These are phyloP conservation scores for Gaeumannomyces sp. DNA, from an alignment of 2,329 filamentous ascomycete genomes.

Conservation along the genomic window DNA sequence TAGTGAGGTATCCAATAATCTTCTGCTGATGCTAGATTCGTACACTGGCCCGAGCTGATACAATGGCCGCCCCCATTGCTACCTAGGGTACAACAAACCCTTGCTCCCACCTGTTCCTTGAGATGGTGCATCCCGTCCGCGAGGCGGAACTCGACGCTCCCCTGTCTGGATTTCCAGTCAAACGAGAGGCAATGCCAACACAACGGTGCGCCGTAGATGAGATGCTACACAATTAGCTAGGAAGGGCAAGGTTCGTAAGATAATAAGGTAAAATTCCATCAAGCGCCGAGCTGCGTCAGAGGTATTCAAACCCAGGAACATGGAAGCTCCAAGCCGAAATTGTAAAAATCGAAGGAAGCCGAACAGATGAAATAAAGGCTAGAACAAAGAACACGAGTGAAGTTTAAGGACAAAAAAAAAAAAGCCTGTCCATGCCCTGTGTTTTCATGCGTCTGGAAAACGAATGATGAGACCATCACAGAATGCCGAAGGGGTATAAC, in stretches of 20 bases:
- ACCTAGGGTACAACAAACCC: too few species aligned
- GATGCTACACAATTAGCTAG: background rate
- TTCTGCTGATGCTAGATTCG: background rate
- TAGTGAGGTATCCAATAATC: background rate
- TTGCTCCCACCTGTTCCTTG: background rate
- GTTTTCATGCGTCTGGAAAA: constrained; percentile 8
- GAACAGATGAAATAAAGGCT: constrained; percentile 11
- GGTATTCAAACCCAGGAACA: background rate
- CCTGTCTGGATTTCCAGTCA: background rate
- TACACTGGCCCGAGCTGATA: background rate
- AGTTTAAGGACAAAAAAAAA: constrained; percentile 13
- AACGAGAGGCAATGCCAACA: constrained; percentile 11
- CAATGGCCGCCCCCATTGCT: background rate
- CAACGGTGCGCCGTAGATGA: background rate
- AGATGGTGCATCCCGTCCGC: background rate
- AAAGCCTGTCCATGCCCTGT: constrained; percentile 10
- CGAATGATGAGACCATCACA: constrained; percentile 5
- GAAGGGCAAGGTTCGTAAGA: background rate
- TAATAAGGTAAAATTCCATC: background rate
- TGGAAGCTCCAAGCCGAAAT: constrained; percentile 20
- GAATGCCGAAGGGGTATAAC: constrained; percentile 9
- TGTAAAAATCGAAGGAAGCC: constrained; percentile 18
- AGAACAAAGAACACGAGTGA: constrained; percentile 10
- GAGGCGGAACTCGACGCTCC: background rate
- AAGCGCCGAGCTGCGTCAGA: background rate